These are phyloP conservation scores for Mycena galopus DNA, from an alignment of 768 basidiomycete species.

Conservation along the genomic window DNA sequence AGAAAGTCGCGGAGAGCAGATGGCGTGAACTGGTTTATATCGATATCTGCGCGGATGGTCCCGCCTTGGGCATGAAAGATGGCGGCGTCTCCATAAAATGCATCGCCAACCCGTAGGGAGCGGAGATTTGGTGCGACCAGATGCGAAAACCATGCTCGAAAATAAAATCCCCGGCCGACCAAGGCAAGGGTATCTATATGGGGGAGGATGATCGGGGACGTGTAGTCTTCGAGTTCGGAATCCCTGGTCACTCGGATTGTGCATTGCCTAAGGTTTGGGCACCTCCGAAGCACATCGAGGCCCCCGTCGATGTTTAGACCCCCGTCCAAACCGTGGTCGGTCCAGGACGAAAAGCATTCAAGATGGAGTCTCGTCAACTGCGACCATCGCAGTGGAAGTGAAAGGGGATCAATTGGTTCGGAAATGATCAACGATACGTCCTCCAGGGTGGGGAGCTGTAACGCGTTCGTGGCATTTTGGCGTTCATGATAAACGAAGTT, in stretches of 20 bases:
- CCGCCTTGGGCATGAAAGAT: too few species aligned
- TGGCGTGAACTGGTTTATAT: too few species aligned
- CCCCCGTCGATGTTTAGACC: neutral
- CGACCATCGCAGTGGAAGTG: neutral
- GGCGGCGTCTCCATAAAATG: too few species aligned
- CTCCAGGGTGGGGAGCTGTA: neutral
- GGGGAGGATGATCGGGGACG: neutral
- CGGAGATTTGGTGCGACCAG: too few species aligned
- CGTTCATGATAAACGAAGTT: neutral
- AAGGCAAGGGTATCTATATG: neutral
- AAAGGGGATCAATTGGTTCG: neutral
- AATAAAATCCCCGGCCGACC: too few species aligned
- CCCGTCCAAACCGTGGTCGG: neutral
- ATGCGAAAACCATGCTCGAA: too few species aligned
- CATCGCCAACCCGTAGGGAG: too few species aligned
- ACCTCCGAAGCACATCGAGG: neutral
- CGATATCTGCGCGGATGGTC: too few species aligned
- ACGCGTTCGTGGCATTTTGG: neutral
- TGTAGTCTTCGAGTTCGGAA: neutral
- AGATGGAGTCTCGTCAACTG: conserved; percentile 3
- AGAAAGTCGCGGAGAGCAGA: too few species aligned
- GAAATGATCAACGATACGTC: neutral
- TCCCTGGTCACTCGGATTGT: neutral
- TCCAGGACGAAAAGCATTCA: neutral
- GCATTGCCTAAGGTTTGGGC: neutral